These are phyloP conservation scores for Xylariaceae sp. DNA, from an alignment of 2,329 filamentous ascomycete genomes.

Conservation along the genomic window DNA sequence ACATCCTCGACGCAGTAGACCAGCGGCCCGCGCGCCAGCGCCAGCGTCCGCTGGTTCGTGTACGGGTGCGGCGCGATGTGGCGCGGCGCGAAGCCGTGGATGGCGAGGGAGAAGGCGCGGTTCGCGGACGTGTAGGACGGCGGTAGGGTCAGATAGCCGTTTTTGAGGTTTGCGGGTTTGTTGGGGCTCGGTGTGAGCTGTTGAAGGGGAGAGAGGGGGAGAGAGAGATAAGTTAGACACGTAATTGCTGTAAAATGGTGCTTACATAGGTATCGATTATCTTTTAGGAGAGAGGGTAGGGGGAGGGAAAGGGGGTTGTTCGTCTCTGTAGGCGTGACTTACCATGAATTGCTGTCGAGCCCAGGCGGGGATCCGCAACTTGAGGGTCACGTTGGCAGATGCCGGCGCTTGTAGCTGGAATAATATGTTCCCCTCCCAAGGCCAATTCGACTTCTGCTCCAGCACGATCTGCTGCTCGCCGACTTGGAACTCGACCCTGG, in stretches of 20 bases:
- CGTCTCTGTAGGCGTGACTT: slow-evolving; percentile 9
- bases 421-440: slow-evolving; percentile 55
- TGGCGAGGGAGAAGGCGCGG: slow-evolving; percentile 46
- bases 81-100: slow-evolving; percentile 50
- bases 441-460: slow-evolving; percentile 57
- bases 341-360: slow-evolving; percentile 38
- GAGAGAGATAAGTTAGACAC: background rate
- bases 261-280: slow-evolving; percentile 9
- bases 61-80: slow-evolving; percentile 57
- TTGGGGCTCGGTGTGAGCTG: slow-evolving; percentile 42
- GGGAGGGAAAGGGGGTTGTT: no score
- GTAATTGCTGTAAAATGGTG: no score
- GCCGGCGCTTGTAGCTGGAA: slow-evolving; percentile 45
- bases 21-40: slow-evolving; percentile 58
- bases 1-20: slow-evolving; percentile 64
- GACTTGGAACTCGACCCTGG: slow-evolving; percentile 45
- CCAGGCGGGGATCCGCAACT: slow-evolving; percentile 59
- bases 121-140: slow-evolving; percentile 44
- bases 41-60: slow-evolving; percentile 57
- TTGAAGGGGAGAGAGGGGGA: no score
- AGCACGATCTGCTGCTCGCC: slow-evolving; percentile 43
- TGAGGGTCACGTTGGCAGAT: slow-evolving; percentile 43
- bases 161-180: slow-evolving; percentile 36
- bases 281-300: slow-evolving; percentile 12
- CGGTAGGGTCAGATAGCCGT: slow-evolving; percentile 54